phyloP scores from a whole-genome alignment of 2,329 filamentous ascomycete genomes.

The Capronia epimyces region DNA sequence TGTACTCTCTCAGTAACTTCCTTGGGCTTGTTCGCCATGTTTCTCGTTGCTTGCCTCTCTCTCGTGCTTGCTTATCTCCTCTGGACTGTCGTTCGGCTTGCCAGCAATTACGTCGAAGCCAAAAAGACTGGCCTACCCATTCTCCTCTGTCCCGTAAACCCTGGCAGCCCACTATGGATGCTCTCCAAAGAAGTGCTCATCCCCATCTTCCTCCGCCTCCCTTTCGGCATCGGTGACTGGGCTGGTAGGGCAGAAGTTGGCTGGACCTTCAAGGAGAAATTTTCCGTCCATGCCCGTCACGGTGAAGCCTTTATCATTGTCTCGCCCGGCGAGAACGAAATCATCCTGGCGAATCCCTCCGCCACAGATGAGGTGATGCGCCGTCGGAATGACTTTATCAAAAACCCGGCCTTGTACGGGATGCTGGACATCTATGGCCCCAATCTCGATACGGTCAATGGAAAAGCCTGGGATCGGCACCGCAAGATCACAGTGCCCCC shows the following conservation, averaged over 20 bases:
- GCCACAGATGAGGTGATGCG: constrained; percentile 16
- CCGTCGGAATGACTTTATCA: constrained; percentile 20
- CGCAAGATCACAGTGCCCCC: constrained; percentile 40
- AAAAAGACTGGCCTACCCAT: constrained; percentile 22
- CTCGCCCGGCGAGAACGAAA: constrained; percentile 18
- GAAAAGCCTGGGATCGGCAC: constrained; percentile 40
- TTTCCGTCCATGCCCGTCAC: constrained; percentile 12
- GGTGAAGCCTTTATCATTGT: constrained; percentile 24
- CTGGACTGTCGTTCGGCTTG: constrained; percentile 14
- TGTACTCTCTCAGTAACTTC: too few relatives aligned
- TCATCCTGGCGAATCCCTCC: constrained; percentile 17
- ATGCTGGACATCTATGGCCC: constrained; percentile 23
- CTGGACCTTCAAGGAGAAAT: constrained; percentile 14
- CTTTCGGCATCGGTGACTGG: constrained; percentile 22
- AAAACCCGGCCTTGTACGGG: constrained; percentile 16
- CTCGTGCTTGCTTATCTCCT: constrained; percentile 12
- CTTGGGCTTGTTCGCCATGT: not conserved
- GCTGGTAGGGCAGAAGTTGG: constrained; percentile 15
- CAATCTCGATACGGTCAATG: constrained; percentile 24
- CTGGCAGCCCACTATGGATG: constrained; percentile 17
- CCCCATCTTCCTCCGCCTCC: constrained; percentile 7
- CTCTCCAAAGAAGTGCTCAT: constrained; percentile 9
- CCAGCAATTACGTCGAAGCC: constrained; percentile 22
- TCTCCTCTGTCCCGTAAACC: constrained; percentile 19
- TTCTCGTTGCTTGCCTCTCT: constrained; percentile 8